Evolutionary conservation across 352 stramenopile species (phyloP), one percentile per base, ranked within the genome.

Genomic region (Phytophthora capsici): DNA sequence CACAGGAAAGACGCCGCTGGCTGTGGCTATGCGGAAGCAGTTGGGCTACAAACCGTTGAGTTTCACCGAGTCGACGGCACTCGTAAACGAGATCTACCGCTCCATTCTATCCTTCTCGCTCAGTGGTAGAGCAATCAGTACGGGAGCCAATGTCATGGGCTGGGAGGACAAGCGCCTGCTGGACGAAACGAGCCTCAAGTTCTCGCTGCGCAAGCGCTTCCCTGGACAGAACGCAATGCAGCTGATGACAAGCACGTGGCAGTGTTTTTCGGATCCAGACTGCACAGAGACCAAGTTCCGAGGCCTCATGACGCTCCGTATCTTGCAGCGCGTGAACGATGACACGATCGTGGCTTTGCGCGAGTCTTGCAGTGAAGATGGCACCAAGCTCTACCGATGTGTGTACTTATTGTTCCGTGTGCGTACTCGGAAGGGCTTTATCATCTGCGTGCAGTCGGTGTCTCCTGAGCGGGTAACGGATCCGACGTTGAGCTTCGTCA

Each of bases 391-490:
- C 16, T 92, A 82, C 49, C 84, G 84, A 46, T 86, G 71, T 17
- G 82, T 89, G 56, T 88, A 90, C 69, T 59, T 92, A 55, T 69
- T 92, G 52, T 89, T 90, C 59, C 84, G 84, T 32, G 78, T 92
- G 47, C 84, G 80, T 14, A 90, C 81, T 19, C 72, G 75, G 22
- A 79, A 76, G 7, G 84, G 84, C 4, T 90, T 89, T 26, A 48
- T 92, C 37, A 82, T 92, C 38, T 89, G 84, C 52, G 65, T 80
- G 43, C 76, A 80, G 40, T 90, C 84, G 14, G 66, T 92, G 32
- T 54, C 80, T 45, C 72, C 72, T 8, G 73, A 83, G 26, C 56
- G 50, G 8, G 45, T 80, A 20, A 71, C 60, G 0, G 64, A 80
- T 26, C 50, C 47, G 17, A 36, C 44, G 3, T 34, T 67, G 6